phyloP scores from a whole-genome alignment of 2,329 filamentous ascomycete species.

The Didymella segeticola region DNA sequence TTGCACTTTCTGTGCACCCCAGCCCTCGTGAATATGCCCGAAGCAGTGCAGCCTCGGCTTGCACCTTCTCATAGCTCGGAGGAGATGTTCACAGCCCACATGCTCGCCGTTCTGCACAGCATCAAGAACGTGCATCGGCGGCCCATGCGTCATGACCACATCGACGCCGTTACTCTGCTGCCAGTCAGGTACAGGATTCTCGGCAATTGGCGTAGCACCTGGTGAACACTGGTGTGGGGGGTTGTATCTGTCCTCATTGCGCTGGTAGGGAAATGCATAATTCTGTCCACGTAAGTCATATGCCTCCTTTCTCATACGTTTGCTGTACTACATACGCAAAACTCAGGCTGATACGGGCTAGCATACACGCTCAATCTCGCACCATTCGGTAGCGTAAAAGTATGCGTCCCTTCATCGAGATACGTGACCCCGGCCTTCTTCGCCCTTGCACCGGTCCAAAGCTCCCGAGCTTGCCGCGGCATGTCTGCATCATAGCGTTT shows the following conservation, averaged over 20 bases:
- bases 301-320: background rate
- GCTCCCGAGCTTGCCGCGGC: slow-evolving; percentile 46
- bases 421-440: slow-evolving; percentile 57
- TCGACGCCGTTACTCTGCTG: slow-evolving; percentile 51
- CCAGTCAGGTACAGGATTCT: slow-evolving; percentile 53
- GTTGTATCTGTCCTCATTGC: slow-evolving; percentile 61
- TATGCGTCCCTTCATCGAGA: slow-evolving; percentile 61
- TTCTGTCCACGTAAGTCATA: slow-evolving; percentile 6
- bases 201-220: slow-evolving; percentile 36
- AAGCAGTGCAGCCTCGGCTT: slow-evolving; percentile 66
- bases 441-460: slow-evolving; percentile 58
- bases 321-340: slow-evolving; percentile 43
- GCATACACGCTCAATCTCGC: slow-evolving; percentile 60
- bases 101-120: slow-evolving; percentile 34
- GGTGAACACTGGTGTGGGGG: slow-evolving; percentile 38
- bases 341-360: slow-evolving; percentile 63
- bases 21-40: slow-evolving; percentile 67
- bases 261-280: slow-evolving; percentile 63
- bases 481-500: slow-evolving; percentile 27
- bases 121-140: slow-evolving; percentile 61
- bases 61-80: slow-evolving; percentile 58
- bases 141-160: slow-evolving; percentile 68
- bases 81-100: slow-evolving; percentile 64
- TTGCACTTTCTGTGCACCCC: slow-evolving; percentile 45
- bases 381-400: slow-evolving; percentile 57